phyloP scores from a whole-genome alignment of 208 protist species.

The Phytomonas sp. region DNA sequence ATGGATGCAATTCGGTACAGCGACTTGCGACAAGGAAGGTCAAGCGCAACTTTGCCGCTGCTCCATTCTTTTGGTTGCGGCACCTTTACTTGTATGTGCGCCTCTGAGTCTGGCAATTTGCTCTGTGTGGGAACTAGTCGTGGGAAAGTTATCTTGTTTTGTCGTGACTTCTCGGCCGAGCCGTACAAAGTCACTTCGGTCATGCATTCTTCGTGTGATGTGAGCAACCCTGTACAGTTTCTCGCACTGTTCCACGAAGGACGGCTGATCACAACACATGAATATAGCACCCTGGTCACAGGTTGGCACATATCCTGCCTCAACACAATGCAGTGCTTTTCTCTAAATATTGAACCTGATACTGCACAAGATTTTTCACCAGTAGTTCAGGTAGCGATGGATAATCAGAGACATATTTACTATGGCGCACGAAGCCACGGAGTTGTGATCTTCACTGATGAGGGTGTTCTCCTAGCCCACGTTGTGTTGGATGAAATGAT shows the following conservation, averaged over 20 bases:
- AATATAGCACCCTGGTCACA: conserved; percentile 16
- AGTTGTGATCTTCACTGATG: conserved; percentile 27
- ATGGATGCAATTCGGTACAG: conserved; percentile 26
- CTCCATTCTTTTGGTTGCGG: conserved; percentile 34
- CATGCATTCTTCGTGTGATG: conserved; percentile 22
- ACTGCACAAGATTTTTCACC: conserved; percentile 22
- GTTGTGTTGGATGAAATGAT: background rate
- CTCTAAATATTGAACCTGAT: background rate
- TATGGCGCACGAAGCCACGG: conserved; percentile 28
- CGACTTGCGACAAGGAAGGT: conserved; percentile 14
- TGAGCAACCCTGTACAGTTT: background rate
- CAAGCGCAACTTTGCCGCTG: conserved; percentile 21
- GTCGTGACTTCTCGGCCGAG: conserved; percentile 15
- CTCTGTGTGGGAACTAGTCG: conserved; percentile 37
- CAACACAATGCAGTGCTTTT: conserved; percentile 30
- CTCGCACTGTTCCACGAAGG: conserved; percentile 37
- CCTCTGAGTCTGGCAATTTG: conserved; percentile 34
- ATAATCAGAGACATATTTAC: conserved; percentile 23
- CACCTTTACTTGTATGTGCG: conserved; percentile 31
- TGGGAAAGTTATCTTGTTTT: conserved; percentile 46
- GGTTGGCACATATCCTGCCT: conserved; percentile 44
- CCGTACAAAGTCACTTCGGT: conserved; percentile 27
- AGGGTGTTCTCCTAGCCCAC: conserved; percentile 28
- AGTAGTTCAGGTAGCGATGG: conserved; percentile 22
- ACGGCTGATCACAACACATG: conserved; percentile 29